Conservation (phyloP, 1,139 yeast genomes). For the Blastobotrys malaysiensis region DNA sequence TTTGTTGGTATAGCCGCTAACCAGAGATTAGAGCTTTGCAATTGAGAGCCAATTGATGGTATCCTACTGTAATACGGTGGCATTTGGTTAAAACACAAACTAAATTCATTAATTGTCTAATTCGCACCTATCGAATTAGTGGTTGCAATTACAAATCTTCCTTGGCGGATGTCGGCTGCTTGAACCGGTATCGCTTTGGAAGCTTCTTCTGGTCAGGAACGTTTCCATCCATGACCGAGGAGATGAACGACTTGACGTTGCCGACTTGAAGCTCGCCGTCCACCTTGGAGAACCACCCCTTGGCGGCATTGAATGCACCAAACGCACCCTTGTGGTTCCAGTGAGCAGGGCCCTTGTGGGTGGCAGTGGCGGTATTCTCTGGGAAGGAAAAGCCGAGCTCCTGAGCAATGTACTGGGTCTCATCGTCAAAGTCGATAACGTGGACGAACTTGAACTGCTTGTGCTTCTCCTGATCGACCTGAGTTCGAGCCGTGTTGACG, state of each 20-base stretch:
- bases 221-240: constrained; percentile 1
- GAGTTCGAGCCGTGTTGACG: constrained; percentile 11
- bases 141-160: constrained; percentile 17
- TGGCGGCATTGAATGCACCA: constrained; percentile 2
- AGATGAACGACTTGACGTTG: constrained; percentile 6
- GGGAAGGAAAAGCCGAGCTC: constrained; percentile 18
- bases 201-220: background rate
- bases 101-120: background rate
- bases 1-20: constrained; percentile 1
- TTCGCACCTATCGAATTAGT: too few relatives aligned
- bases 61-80: constrained; percentile 36
- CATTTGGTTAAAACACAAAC: constrained; percentile 31
- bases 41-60: constrained; percentile 34
- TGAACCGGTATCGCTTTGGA: constrained; percentile 4
- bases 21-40: constrained; percentile 26
- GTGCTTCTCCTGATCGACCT: constrained; percentile 7
- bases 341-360: constrained; percentile 10
- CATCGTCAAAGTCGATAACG: constrained; percentile 17
- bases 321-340: constrained; percentile 10
- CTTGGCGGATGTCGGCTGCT: constrained; percentile 6
- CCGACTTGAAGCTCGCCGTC: constrained; percentile 2
- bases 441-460: constrained; percentile 20
- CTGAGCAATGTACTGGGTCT: constrained; percentile 15
- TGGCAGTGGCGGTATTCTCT: constrained; percentile 3
- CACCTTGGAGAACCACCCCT: constrained; percentile 4